A percentile compares a stretch with the other conserved stretches of the same genome.
Evolutionary conservation across 2,329 filamentous ascomycete genomes (phyloP).

Genomic region (Epichloe typhina): DNA sequence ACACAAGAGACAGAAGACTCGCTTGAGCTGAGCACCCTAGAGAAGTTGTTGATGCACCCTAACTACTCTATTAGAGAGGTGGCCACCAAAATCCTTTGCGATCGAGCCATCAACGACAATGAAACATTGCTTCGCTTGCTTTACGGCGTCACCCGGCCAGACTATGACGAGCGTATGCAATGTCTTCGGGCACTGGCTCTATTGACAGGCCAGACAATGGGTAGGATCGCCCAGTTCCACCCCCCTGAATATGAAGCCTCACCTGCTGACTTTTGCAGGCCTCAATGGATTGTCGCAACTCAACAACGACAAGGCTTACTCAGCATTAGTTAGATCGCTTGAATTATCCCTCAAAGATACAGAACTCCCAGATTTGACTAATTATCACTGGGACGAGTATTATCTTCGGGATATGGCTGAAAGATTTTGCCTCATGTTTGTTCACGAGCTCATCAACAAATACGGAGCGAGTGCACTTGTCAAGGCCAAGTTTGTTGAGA

Average conservation of each 20-base stretch:
- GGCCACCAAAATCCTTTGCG: slow-evolving; percentile 44
- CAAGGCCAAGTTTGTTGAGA: slow-evolving; percentile 52
- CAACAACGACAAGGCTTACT: slow-evolving; percentile 36
- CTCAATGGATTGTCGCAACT: slow-evolving; percentile 30
- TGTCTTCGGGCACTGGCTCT: slow-evolving; percentile 43
- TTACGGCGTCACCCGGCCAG: slow-evolving; percentile 43
- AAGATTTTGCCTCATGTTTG: slow-evolving; percentile 44
- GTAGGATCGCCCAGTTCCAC: slow-evolving; percentile 8
- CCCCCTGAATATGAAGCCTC: background rate
- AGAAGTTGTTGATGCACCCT: slow-evolving; percentile 54
- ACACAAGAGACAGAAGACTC: slow-evolving; percentile 65
- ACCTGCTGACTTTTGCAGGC: slow-evolving; percentile 16
- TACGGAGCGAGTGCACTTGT: slow-evolving; percentile 44
- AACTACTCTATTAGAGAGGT: slow-evolving; percentile 62
- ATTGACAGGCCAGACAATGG: slow-evolving; percentile 30
- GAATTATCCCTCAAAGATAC: slow-evolving; percentile 40
- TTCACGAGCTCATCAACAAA: slow-evolving; percentile 45
- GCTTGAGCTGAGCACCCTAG: slow-evolving; percentile 50
- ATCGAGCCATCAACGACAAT: slow-evolving; percentile 45
- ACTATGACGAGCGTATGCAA: slow-evolving; percentile 45
- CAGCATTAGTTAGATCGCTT: slow-evolving; percentile 46
- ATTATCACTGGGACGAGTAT: slow-evolving; percentile 49
- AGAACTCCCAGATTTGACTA: slow-evolving; percentile 36
- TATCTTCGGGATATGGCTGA: slow-evolving; percentile 48
- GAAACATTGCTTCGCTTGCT: slow-evolving; percentile 37